Evolutionary conservation across 202 grass and related monocot species (phyloP).

Genomic region (Schoenoplectus tabernaemontani): DNA sequence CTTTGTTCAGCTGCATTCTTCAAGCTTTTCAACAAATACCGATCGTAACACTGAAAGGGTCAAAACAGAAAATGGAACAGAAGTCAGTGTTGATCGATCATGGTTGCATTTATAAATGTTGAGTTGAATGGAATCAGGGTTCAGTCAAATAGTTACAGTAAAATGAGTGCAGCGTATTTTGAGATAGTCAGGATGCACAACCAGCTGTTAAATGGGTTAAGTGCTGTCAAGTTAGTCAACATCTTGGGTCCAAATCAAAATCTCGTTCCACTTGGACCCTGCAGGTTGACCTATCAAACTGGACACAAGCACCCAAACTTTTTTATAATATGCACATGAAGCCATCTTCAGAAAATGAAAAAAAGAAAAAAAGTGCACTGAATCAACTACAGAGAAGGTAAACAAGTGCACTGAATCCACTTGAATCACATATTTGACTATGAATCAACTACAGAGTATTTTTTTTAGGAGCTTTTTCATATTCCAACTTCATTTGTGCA

Average conservation of each 20-base stretch:
- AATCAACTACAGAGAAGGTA: no score
- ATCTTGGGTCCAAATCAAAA: neutral
- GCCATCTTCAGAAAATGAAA: neutral
- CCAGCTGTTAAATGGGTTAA: neutral
- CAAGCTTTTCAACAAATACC: slow-evolving; percentile 66
- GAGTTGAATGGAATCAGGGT: neutral
- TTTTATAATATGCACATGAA: neutral
- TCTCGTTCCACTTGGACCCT: neutral
- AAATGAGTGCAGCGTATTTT: neutral
- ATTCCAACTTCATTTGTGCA: neutral
- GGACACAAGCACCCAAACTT: neutral
- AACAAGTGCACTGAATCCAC: neutral
- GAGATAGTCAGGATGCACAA: neutral
- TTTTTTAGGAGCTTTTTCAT: neutral
- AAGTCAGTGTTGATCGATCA: neutral
- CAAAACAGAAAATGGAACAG: neutral
- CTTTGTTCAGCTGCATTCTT: slow-evolving; percentile 61
- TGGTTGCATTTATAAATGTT: neutral
- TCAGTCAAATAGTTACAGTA: slow-evolving; percentile 4
- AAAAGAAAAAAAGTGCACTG: neutral
- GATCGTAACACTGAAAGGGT: slow-evolving; percentile 59
- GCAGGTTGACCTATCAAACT: neutral
- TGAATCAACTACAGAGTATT: neutral
- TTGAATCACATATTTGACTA: neutral
- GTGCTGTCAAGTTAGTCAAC: neutral